phyloP scores from a whole-genome alignment of 1,284 basidiomycete species.

The Vanrija sp. region DNA sequence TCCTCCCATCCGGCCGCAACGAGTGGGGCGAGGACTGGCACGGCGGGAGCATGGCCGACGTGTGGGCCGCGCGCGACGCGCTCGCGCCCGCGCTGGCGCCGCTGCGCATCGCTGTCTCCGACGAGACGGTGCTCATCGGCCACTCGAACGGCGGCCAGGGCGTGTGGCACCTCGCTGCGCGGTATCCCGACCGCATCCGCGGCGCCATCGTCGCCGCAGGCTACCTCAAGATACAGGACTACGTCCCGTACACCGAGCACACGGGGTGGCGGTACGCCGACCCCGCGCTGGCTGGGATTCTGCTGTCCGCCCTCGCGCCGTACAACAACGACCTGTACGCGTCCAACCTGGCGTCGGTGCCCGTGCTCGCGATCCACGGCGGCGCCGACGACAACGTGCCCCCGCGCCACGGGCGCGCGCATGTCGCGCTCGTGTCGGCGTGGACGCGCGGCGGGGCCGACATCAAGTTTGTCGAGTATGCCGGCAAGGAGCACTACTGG shows the following conservation, averaged over 20 bases:
- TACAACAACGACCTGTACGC: conserved; percentile 84
- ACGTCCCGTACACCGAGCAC: conserved; percentile 64
- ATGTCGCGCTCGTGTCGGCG: conserved; percentile 25
- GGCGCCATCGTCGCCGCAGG: conserved; percentile 71
- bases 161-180: conserved; percentile 69
- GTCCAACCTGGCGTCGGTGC: conserved; percentile 63
- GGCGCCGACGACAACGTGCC: conserved; percentile 51
- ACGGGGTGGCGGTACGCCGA: conserved; percentile 53
- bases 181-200: conserved; percentile 70
- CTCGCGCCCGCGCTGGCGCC: neutral
- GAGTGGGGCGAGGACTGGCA: conserved; percentile 51
- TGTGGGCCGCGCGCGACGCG: conserved; percentile 37
- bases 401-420: conserved; percentile 37
- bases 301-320: conserved; percentile 66
- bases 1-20: conserved; percentile 42
- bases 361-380: conserved; percentile 75
- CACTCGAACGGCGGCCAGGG: conserved; percentile 94
- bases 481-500: conserved; percentile 47
- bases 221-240: conserved; percentile 79
- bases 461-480: conserved; percentile 39
- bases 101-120: neutral
- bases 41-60: conserved; percentile 39
- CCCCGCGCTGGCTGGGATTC: conserved; percentile 64
- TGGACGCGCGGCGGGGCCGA: conserved; percentile 17
- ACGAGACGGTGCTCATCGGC: conserved; percentile 57